Evolutionary conservation across 805 yeast genomes (phyloP).

Genomic region (Teunomyces atbi): DNA sequence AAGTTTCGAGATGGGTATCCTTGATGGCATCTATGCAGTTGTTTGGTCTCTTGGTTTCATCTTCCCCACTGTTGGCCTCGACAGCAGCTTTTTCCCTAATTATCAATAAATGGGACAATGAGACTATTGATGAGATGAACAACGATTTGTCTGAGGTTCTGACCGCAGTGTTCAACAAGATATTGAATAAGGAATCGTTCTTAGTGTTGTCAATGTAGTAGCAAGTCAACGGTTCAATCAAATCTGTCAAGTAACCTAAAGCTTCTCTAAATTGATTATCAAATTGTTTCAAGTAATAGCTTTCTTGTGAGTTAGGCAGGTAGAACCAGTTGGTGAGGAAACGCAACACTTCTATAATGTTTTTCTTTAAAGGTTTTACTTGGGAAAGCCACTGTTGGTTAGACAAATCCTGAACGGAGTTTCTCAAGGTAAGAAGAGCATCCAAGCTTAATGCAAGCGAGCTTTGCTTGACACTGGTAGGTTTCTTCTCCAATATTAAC

Average conservation of each 20-base stretch:
- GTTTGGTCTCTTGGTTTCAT: slow-evolving; percentile 18
- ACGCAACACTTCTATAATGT: slow-evolving; percentile 45
- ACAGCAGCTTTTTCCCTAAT: slow-evolving; percentile 20
- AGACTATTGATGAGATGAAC: slow-evolving; percentile 67
- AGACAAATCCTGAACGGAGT: slow-evolving; percentile 77
- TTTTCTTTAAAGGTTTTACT: slow-evolving; percentile 45
- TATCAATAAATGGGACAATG: slow-evolving; percentile 74
- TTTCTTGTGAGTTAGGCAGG: slow-evolving; percentile 13
- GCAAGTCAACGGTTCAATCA: slow-evolving; percentile 80
- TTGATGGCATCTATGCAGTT: slow-evolving; percentile 42
- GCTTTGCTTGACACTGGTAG: slow-evolving; percentile 15
- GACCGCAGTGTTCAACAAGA: slow-evolving; percentile 50
- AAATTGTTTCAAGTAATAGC: slow-evolving; percentile 17
- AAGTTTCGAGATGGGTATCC: slow-evolving; percentile 45
- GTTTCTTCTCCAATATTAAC: slow-evolving; percentile 17
- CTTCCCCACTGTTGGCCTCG: slow-evolving; percentile 13
- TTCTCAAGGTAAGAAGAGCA: slow-evolving; percentile 70
- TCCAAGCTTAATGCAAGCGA: slow-evolving; percentile 31
- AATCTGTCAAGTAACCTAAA: slow-evolving; percentile 67
- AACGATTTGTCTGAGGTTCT: slow-evolving; percentile 64
- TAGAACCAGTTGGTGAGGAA: slow-evolving; percentile 35
- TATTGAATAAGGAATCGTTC: slow-evolving; percentile 65
- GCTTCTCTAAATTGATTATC: slow-evolving; percentile 52
- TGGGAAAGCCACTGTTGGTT: slow-evolving; percentile 77
- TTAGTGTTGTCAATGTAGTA: slow-evolving; percentile 73